These are phyloP conservation scores for Sugiyamaella lignohabitans DNA, from an alignment of 805 yeast genomes.

Conservation along the genomic window DNA sequence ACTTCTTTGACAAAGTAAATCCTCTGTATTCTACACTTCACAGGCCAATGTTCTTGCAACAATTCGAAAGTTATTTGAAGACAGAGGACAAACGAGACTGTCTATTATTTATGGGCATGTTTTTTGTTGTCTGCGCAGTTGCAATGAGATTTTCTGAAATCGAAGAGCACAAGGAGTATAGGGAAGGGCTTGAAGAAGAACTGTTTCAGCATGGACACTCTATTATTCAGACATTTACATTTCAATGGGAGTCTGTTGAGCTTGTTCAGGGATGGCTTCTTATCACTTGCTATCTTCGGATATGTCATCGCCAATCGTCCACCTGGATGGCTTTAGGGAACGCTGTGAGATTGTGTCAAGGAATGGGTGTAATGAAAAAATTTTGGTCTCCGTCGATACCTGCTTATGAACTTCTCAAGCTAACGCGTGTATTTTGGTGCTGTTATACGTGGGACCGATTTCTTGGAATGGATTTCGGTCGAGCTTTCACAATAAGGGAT, in stretches of 20 bases:
- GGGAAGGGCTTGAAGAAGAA: conserved; percentile 34
- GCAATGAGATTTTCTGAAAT: conserved; percentile 48
- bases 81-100: conserved; percentile 23
- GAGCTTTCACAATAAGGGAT: conserved; percentile 35
- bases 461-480: conserved; percentile 48
- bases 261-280: conserved; percentile 47
- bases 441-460: conserved; percentile 50
- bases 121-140: conserved; percentile 44
- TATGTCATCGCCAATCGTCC: conserved; percentile 40
- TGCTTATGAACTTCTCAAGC: conserved; percentile 39
- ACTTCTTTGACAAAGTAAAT: conserved; percentile 45
- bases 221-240: conserved; percentile 36
- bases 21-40: conserved; percentile 49
- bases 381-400: conserved; percentile 10
- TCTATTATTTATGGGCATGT: conserved; percentile 45
- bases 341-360: conserved; percentile 40
- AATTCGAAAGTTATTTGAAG: conserved; percentile 31
- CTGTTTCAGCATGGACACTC: conserved; percentile 38
- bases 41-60: conserved; percentile 48
- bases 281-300: conserved; percentile 39
- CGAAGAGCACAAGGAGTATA: conserved; percentile 18
- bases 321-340: conserved; percentile 38
- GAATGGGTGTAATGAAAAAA: conserved; percentile 39
- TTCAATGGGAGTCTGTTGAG: conserved; percentile 49
- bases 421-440: conserved; percentile 49